A percentile compares a stretch with the other conserved stretches of the same genome.
phyloP scores from a whole-genome alignment of 441 rosid species.

The Adansonia gregorii region DNA sequence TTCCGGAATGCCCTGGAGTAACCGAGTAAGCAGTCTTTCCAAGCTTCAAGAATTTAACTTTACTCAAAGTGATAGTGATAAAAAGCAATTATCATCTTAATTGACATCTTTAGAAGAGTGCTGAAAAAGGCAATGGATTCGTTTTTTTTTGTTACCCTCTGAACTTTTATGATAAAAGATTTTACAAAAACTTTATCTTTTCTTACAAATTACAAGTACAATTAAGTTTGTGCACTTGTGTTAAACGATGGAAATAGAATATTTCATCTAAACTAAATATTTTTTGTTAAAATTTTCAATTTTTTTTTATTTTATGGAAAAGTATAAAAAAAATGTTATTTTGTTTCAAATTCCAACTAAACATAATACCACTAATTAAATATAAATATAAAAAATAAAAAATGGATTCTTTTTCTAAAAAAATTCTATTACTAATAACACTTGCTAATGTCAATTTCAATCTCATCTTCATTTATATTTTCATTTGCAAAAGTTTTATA shows the following conservation, averaged over 20 bases:
- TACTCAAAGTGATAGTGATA: not conserved
- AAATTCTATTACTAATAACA: no score
- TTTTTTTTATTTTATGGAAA: no score
- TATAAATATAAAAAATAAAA: no score
- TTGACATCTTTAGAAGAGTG: not conserved
- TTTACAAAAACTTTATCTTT: not conserved
- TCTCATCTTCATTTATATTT: no score
- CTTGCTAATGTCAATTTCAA: no score
- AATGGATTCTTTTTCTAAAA: no score
- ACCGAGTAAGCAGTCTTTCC: not conserved
- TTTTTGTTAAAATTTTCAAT: no score
- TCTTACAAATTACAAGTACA: not conserved
- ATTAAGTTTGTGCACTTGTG: not conserved
- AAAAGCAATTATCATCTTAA: constrained; percentile 1
- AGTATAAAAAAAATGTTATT: no score
- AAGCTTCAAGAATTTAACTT: not conserved
- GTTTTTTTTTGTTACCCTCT: constrained; percentile 5
- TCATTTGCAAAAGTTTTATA: no score
- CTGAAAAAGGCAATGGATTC: not conserved
- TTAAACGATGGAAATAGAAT: not conserved
- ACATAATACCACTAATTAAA: no score
- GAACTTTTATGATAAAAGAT: not conserved
- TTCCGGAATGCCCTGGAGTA: not conserved
- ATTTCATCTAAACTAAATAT: no score
- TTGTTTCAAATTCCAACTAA: no score